Percentiles rank a stretch among this genome's conserved stretches.
These are phyloP conservation scores for Trebouxia sp. DNA, from an alignment of 139 green algal genomes.

Conservation along the genomic window DNA sequence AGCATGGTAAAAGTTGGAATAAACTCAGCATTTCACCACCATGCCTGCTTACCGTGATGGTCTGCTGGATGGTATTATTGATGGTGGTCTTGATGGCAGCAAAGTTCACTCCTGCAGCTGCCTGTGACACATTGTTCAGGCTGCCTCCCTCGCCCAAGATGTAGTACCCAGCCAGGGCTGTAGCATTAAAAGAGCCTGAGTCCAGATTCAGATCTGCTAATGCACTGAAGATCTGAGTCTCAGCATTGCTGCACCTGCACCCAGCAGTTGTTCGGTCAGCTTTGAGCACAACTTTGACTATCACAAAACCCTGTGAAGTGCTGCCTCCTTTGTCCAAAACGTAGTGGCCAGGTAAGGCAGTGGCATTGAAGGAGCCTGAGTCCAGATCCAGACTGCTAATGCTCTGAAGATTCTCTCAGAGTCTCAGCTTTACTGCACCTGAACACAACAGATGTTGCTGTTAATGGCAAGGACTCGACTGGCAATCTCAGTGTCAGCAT, in stretches of 20 bases:
- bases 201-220: background rate
- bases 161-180: background rate
- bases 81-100: background rate
- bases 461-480: too few relatives aligned
- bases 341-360: background rate
- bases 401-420: background rate
- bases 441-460: background rate
- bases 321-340: background rate
- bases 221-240: background rate
- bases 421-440: constrained; percentile 26
- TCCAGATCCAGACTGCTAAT: background rate
- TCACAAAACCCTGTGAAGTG: too few relatives aligned
- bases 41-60: background rate
- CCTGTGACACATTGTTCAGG: background rate
- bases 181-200: background rate
- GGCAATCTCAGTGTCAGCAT: too few relatives aligned
- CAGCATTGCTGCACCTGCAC: constrained; percentile 16
- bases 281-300: too few relatives aligned
- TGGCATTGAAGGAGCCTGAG: background rate
- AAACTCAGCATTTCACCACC: too few relatives aligned
- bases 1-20: too few relatives aligned
- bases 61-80: background rate
- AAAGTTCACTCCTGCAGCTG: constrained; percentile 13
- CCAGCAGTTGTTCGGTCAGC: too few relatives aligned
- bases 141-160: background rate